Percentiles rank a stretch among this genome's conserved stretches.
phyloP scores from a whole-genome alignment of 345 rosid genomes.

The Sonneratia alba region DNA sequence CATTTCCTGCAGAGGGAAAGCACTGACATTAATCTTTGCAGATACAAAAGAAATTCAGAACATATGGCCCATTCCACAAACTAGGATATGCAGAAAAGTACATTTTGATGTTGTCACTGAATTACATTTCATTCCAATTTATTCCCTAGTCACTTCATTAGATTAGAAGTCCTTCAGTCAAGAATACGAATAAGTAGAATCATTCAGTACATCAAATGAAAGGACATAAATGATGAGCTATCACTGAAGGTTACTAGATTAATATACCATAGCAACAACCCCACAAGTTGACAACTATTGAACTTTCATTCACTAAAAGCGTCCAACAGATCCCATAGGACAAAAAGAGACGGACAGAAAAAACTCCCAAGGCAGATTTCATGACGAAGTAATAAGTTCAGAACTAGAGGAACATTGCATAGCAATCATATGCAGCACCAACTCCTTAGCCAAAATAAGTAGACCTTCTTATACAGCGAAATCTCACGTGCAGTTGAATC shows the following conservation, averaged over 20 bases:
- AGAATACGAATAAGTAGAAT: no score
- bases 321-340: background rate
- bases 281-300: background rate
- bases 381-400: background rate
- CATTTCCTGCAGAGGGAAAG: conserved; percentile 47
- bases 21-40: background rate
- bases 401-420: background rate
- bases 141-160: background rate
- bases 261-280: background rate
- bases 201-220: background rate
- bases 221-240: background rate
- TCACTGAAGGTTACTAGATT: background rate
- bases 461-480: background rate
- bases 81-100: no score
- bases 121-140: background rate
- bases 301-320: no score
- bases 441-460: background rate
- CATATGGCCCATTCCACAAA: no score
- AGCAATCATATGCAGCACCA: background rate
- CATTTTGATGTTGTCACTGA: background rate
- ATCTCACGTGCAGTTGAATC: background rate
- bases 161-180: background rate
- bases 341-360: background rate
- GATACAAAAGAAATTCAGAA: no score
- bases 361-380: background rate